These are phyloP conservation scores for Cyclospora cayetanensis DNA, from an alignment of 169 alveolate species.

Conservation along the genomic window DNA sequence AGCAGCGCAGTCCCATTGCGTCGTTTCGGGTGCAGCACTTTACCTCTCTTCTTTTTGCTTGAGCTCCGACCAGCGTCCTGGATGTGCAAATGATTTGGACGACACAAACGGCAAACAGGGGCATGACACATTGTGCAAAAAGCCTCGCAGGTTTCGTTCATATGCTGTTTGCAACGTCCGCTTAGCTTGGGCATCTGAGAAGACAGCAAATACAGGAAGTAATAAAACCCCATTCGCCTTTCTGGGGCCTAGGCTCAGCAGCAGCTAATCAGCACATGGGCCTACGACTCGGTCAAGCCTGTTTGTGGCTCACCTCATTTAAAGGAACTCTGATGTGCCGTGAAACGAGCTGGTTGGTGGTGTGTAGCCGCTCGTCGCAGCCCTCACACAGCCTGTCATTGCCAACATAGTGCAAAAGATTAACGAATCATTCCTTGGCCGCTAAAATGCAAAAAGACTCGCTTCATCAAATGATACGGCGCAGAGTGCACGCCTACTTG, in stretches of 20 bases:
- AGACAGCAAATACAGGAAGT: background rate
- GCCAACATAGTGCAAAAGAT: background rate
- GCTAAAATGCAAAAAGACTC: background rate
- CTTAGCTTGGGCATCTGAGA: conserved; percentile 84
- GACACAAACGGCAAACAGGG: conserved; percentile 86
- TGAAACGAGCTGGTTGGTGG: conserved; percentile 88
- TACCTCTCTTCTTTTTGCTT: too few relatives aligned
- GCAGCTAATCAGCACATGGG: background rate
- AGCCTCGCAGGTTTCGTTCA: conserved; percentile 79
- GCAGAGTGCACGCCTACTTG: conserved; percentile 19
- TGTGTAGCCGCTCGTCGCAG: conserved; percentile 88
- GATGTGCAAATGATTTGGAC: conserved; percentile 84
- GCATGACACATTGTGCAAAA: conserved; percentile 84
- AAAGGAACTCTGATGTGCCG: conserved; percentile 90
- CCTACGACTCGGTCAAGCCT: background rate
- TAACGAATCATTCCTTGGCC: background rate
- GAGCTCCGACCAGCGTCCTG: conserved; percentile 60
- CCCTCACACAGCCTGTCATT: conserved; percentile 82
- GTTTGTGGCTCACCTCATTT: conserved; percentile 79
- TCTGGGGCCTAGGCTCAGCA: too few relatives aligned
- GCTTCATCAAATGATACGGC: background rate
- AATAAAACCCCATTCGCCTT: background rate
- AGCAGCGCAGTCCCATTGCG: too few relatives aligned
- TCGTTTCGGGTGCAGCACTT: too few relatives aligned
- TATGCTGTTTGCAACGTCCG: conserved; percentile 82